A percentile compares a stretch with the other conserved stretches of the same genome.
phyloP scores from a whole-genome alignment of 768 basidiomycete species.

The Trametes cingulata region DNA sequence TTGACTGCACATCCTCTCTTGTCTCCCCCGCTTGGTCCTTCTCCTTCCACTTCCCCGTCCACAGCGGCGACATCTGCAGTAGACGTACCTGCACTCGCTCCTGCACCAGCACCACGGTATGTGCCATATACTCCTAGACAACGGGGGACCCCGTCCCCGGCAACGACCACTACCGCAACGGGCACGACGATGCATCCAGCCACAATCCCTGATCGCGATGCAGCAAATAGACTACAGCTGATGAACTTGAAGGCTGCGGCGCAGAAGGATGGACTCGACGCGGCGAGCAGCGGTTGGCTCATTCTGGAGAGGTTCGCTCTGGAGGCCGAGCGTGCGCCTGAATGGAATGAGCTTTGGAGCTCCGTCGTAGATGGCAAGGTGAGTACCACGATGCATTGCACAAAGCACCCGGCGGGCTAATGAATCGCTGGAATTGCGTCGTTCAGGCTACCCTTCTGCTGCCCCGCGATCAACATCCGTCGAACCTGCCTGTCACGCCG shows the following conservation, averaged over 20 bases:
- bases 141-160: slow-evolving; percentile 49
- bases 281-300: slow-evolving; percentile 68
- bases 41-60: slow-evolving; percentile 32
- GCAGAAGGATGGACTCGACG: slow-evolving; percentile 66
- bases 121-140: slow-evolving; percentile 80
- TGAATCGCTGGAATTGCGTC: not conserved
- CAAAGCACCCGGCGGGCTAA: not conserved
- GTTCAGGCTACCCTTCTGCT: slow-evolving; percentile 81
- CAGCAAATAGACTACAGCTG: slow-evolving; percentile 66
- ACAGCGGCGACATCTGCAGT: not conserved
- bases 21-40: slow-evolving; percentile 38
- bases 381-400: slow-evolving; percentile 24
- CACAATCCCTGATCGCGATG: slow-evolving; percentile 44
- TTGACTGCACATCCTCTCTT: slow-evolving; percentile 67
- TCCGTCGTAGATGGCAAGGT: slow-evolving; percentile 70
- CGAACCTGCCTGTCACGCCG: slow-evolving; percentile 58
- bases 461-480: slow-evolving; percentile 60
- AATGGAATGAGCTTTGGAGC: slow-evolving; percentile 73
- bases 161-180: slow-evolving; percentile 50
- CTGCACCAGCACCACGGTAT: slow-evolving; percentile 47
- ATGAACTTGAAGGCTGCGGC: slow-evolving; percentile 74
- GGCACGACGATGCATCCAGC: slow-evolving; percentile 41
- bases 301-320: slow-evolving; percentile 71
- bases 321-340: slow-evolving; percentile 49
- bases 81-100: not conserved